Evolutionary conservation across 768 basidiomycete species (phyloP).

Genomic region (Hydnum rufescens): DNA sequence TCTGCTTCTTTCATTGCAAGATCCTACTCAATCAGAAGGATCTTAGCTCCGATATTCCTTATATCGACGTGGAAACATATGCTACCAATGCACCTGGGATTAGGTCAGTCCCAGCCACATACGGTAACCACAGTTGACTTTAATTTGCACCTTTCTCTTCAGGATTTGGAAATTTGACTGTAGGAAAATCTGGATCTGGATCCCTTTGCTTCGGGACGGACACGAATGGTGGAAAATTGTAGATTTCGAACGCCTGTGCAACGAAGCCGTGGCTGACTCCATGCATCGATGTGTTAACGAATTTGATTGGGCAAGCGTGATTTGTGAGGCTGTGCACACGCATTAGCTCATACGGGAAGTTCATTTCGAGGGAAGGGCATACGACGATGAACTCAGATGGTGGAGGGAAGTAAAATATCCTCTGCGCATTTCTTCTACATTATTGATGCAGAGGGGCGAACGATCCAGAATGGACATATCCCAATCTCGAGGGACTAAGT

Average conservation of each 20-base stretch:
- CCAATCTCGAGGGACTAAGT: constrained; percentile 36
- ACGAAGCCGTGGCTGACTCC: constrained; percentile 61
- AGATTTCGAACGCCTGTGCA: constrained; percentile 32
- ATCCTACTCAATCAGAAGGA: constrained; percentile 26
- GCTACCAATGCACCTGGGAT: not conserved
- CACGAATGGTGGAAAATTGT: constrained; percentile 38
- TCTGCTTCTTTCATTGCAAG: constrained; percentile 48
- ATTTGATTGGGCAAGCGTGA: constrained; percentile 25
- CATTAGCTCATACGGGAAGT: constrained; percentile 11
- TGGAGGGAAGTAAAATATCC: constrained; percentile 32
- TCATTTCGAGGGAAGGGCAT: not conserved
- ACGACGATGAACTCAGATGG: constrained; percentile 13
- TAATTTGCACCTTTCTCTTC: constrained; percentile 61
- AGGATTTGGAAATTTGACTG: constrained; percentile 72
- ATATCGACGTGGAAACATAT: not conserved
- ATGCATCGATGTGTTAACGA: constrained; percentile 83
- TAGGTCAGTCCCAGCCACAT: not conserved
- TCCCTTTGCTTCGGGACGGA: constrained; percentile 44
- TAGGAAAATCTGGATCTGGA: constrained; percentile 74
- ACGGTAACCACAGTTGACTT: constrained; percentile 3
- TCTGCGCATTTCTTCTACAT: constrained; percentile 36
- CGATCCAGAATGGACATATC: constrained; percentile 18
- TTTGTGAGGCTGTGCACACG: no score
- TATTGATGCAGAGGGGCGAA: constrained; percentile 32
- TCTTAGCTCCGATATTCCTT: not conserved